Conservation (phyloP, 495 filamentous ascomycete species). For the Aspergillus conjunctus region DNA sequence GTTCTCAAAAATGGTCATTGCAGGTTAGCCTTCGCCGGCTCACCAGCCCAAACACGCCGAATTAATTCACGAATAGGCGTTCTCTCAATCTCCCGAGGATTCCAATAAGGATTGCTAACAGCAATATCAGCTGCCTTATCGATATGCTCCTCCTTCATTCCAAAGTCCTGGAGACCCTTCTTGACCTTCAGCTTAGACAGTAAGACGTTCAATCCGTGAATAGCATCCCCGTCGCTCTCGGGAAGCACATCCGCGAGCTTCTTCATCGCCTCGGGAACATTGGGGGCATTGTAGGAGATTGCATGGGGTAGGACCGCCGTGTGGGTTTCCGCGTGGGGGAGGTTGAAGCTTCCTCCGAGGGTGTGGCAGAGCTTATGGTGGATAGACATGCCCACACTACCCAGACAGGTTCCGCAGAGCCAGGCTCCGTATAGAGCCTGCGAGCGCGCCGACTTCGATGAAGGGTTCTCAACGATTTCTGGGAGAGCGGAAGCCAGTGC, state of each 20-base stretch:
- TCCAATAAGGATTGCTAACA: slow-evolving; percentile 65
- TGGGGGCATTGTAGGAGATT: slow-evolving; percentile 67
- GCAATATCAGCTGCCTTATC: slow-evolving; percentile 69
- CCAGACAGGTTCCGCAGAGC: slow-evolving; percentile 65
- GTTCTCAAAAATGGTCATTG: slow-evolving; percentile 26
- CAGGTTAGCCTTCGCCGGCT: slow-evolving; percentile 60
- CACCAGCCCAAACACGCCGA: slow-evolving; percentile 68
- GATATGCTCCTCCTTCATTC: slow-evolving; percentile 67
- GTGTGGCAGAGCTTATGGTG: slow-evolving; percentile 75
- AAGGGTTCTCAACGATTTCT: slow-evolving; percentile 53
- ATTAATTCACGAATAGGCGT: slow-evolving; percentile 63
- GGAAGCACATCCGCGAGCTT: slow-evolving; percentile 60
- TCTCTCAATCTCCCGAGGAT: slow-evolving; percentile 60
- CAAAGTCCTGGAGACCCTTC: slow-evolving; percentile 58
- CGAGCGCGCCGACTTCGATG: slow-evolving; percentile 53
- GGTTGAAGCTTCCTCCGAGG: slow-evolving; percentile 67
- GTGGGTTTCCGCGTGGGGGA: slow-evolving; percentile 72
- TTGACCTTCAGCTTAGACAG: slow-evolving; percentile 59
- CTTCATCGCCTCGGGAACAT: slow-evolving; percentile 60
- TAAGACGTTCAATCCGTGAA: slow-evolving; percentile 62
- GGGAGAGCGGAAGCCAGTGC: slow-evolving; percentile 59
- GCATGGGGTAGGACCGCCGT: slow-evolving; percentile 69
- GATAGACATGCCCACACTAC: slow-evolving; percentile 68
- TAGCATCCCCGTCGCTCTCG: slow-evolving; percentile 59
- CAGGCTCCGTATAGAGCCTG: slow-evolving; percentile 66